These are phyloP conservation scores for Beta macrorhiza DNA, from an alignment of 179 eudicot species.

Conservation along the genomic window DNA sequence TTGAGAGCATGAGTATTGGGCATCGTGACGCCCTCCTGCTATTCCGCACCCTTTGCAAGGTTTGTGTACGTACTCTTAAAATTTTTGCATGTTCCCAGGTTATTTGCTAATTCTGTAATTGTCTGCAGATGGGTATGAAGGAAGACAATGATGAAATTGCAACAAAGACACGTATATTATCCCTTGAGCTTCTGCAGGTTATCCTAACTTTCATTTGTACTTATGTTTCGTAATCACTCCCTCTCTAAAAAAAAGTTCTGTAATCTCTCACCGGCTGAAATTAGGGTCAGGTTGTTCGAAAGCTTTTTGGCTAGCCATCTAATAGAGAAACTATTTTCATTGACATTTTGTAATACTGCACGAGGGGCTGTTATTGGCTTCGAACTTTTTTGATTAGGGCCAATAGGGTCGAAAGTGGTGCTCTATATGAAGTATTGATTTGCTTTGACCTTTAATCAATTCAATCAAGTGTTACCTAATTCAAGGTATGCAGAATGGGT, in stretches of 20 bases:
- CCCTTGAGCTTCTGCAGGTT: slow-evolving; percentile 98
- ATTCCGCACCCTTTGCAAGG: slow-evolving; percentile 99
- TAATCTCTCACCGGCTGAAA: neutral
- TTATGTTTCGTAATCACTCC: neutral
- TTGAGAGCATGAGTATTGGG: slow-evolving; percentile 79
- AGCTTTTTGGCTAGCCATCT: slow-evolving; percentile 4
- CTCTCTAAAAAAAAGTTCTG: no score
- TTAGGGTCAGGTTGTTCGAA: slow-evolving; percentile 7
- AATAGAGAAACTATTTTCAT: slow-evolving; percentile 9
- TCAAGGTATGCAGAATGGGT: neutral
- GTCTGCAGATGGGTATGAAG: slow-evolving; percentile 96
- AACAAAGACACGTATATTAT: slow-evolving; percentile 78
- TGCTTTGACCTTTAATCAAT: slow-evolving; percentile 1
- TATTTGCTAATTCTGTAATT: slow-evolving; percentile 24
- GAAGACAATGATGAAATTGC: slow-evolving; percentile 90
- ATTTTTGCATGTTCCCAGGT: slow-evolving; percentile 19
- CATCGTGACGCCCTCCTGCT: slow-evolving; percentile 88
- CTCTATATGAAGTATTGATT: neutral
- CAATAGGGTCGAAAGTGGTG: neutral
- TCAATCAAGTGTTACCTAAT: neutral
- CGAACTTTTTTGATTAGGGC: neutral
- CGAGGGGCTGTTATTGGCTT: neutral
- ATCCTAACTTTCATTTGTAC: slow-evolving; percentile 14
- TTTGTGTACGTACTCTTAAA: slow-evolving; percentile 30
- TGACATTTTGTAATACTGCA: neutral